Conservation (phyloP, 495 filamentous ascomycete genomes). For the Thozetella sp. region DNA sequence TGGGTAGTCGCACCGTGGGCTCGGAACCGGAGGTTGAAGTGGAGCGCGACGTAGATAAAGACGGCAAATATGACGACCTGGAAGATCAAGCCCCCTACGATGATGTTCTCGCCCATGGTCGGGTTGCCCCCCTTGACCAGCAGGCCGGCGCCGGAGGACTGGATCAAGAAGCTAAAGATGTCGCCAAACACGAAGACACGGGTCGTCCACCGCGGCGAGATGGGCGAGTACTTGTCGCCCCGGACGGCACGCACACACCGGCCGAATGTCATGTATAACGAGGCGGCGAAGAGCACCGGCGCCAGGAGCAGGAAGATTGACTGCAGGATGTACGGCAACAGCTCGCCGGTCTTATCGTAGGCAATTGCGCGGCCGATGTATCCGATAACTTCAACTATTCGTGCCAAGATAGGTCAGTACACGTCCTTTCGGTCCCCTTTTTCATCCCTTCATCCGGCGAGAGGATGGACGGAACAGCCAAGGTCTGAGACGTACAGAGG, state of each 20-base stretch:
- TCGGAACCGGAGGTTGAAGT: slow-evolving; percentile 20
- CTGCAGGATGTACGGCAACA: slow-evolving; percentile 16
- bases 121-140: slow-evolving; percentile 14
- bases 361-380: slow-evolving; percentile 36
- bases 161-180: slow-evolving; percentile 11
- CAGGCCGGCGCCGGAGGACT: slow-evolving; percentile 19
- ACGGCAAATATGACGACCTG: slow-evolving; percentile 18
- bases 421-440: too few species aligned
- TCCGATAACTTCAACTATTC: slow-evolving; percentile 46
- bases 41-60: slow-evolving; percentile 16
- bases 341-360: slow-evolving; percentile 13
- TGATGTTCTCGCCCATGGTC: slow-evolving; percentile 7
- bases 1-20: background rate
- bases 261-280: slow-evolving; percentile 52
- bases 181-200: slow-evolving; percentile 34
- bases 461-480: background rate
- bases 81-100: slow-evolving; percentile 17
- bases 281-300: slow-evolving; percentile 34
- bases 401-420: background rate
- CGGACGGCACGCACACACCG: slow-evolving; percentile 35
- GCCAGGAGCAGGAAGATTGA: slow-evolving; percentile 6
- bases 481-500: slow-evolving; percentile 28
- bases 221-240: slow-evolving; percentile 26
- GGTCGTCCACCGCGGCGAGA: slow-evolving; percentile 41
- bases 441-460: too few species aligned